Evolutionary conservation across 805 yeast genomes (phyloP), one percentile per base, ranked within the genome.

Genomic region (Cyberlindnera euphorbiiphila): DNA sequence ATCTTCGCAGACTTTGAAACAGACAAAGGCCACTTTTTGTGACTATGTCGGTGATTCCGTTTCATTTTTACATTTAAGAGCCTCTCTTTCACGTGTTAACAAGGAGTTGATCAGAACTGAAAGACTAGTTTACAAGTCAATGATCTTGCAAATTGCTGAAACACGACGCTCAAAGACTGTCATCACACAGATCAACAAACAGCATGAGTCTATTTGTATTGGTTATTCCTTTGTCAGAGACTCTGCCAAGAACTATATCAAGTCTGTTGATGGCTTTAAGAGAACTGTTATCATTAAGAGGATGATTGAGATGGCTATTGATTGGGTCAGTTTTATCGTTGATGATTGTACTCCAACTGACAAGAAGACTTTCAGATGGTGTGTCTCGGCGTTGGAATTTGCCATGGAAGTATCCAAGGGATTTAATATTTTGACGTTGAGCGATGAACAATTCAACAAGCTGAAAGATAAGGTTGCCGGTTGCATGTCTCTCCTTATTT

Each of bases 281-380:
- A 78, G 85, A 45, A 77, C 89, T 0, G 71, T 76, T 0, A 72
- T 88, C 9, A 78, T 87, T 19, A 65, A 81, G 63, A 76, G 78
- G 49, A 71, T 93, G 56, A 77, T 93, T 21, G 77, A 78, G 40
- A 62, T 87, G 44, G 76, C 94, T 30, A 77, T 88, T 29, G 91
- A 84, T 38, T 93, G 98, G 98, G 82, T 93, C 13, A 76, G 87
- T 39, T 91, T 88, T 54, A 78, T 93, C 19, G 87, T 91, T 43
- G 96, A 93, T 59, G 97, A 91, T 54, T 93, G 98, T 64, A 79
- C 80, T 12, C 96, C 97, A 1, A 82, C 95, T 0, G 97, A 91
- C 49, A 74, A 83, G 38, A 84, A 80, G 51, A 91, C 98, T 0
- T 93, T 93, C 56, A 70, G 95, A 51, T 93, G 97, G 96, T 87